Conservation (phyloP, 2,329 filamentous ascomycete genomes). For the Gaeumannomyces tritici region DNA sequence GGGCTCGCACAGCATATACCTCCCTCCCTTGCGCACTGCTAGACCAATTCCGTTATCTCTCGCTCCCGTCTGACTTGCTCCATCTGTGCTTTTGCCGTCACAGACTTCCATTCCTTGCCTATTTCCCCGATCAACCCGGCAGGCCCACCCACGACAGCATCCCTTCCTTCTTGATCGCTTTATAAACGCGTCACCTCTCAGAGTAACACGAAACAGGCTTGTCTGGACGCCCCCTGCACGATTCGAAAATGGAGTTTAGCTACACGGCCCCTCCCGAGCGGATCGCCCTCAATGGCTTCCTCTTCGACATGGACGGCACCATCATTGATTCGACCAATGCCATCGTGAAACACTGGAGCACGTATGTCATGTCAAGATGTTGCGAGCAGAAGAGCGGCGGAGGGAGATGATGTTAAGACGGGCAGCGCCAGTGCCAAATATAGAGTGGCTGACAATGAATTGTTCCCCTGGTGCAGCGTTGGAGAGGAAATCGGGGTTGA, state of each 20-base stretch:
- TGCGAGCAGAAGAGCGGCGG: neutral
- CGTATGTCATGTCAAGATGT: slow-evolving; percentile 33
- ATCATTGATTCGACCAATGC: slow-evolving; percentile 75
- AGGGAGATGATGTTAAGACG: too few species aligned
- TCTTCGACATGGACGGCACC: slow-evolving; percentile 75
- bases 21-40: too few species aligned
- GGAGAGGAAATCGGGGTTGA: slow-evolving; percentile 77
- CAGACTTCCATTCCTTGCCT: neutral
- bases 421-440: neutral
- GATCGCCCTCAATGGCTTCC: slow-evolving; percentile 43
- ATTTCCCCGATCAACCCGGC: too few species aligned
- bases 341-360: slow-evolving; percentile 69
- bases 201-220: neutral
- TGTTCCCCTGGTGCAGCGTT: slow-evolving; percentile 37
- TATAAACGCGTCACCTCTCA: neutral
- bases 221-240: neutral
- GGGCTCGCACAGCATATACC: too few species aligned
- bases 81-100: neutral
- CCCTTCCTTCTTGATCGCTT: too few species aligned
- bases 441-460: neutral
- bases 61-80: too few species aligned
- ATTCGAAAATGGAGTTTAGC: slow-evolving; percentile 8
- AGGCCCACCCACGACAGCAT: neutral
- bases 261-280: slow-evolving; percentile 34
- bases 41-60: too few species aligned